Conservation (phyloP, 164 flowering plant species). For the Warburgia ugandensis region DNA sequence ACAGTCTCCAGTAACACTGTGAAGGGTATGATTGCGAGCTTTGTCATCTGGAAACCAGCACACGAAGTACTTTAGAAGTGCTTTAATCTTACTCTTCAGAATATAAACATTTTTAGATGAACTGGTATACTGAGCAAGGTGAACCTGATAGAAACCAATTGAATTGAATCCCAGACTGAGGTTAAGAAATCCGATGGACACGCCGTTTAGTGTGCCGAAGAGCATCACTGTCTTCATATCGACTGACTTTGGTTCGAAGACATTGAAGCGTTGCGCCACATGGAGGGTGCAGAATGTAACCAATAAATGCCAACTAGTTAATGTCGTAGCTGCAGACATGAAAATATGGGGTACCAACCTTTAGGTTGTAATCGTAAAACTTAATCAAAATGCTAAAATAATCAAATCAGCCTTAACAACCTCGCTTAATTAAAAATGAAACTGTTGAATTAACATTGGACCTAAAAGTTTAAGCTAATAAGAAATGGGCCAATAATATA, state of each 20-base stretch:
- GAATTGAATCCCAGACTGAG: conserved; percentile 96
- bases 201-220: conserved; percentile 84
- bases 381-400: too few species aligned
- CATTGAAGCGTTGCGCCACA: conserved; percentile 66
- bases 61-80: too few species aligned
- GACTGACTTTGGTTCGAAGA: conserved; percentile 68
- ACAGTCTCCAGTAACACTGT: conserved; percentile 85
- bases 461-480: too few species aligned
- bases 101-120: not conserved
- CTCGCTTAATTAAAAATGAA: too few species aligned
- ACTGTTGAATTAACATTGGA: too few species aligned
- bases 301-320: conserved; percentile 99
- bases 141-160: conserved; percentile 90
- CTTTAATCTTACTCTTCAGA: too few species aligned
- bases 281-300: conserved; percentile 93
- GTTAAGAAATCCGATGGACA: conserved; percentile 90
- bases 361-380: too few species aligned
- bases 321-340: conserved; percentile 67
- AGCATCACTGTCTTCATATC: conserved; percentile 81
- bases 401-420: too few species aligned
- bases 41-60: conserved; percentile 99
- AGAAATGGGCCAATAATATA: too few species aligned
- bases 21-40: conserved; percentile 96
- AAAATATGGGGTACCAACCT: too few species aligned
- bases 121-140: not conserved